phyloP scores from a whole-genome alignment of 441 rosid species.

The Pelargonium citronellum region DNA sequence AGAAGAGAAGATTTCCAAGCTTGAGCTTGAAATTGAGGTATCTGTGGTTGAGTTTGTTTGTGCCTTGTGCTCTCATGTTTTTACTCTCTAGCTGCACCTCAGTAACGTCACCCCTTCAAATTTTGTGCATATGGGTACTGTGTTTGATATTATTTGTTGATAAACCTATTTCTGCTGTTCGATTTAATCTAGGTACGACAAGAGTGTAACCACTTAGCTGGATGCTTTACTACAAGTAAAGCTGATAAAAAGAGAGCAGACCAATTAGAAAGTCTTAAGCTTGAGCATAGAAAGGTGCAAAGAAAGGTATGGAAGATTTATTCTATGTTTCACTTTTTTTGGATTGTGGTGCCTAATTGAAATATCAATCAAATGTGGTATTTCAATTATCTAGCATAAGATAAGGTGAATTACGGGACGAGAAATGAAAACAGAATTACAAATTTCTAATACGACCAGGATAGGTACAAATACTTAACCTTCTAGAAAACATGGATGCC shows the following conservation, averaged over 20 bases:
- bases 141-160: slow-evolving; percentile 7
- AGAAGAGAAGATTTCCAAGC: slow-evolving; percentile 52
- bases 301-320: slow-evolving; percentile 49
- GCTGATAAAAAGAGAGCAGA: slow-evolving; percentile 39
- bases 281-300: slow-evolving; percentile 42
- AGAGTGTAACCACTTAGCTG: slow-evolving; percentile 74
- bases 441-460: too few relatives aligned
- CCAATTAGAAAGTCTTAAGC: slow-evolving; percentile 42
- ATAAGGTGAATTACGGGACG: too few relatives aligned
- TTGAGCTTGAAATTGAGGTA: slow-evolving; percentile 78
- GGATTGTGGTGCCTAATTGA: not conserved
- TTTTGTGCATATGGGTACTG: not conserved
- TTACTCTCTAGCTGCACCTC: not conserved
- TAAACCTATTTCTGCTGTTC: not conserved
- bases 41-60: slow-evolving; percentile 9
- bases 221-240: slow-evolving; percentile 42
- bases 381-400: too few relatives aligned
- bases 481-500: too few relatives aligned
- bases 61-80: not conserved
- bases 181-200: slow-evolving; percentile 52
- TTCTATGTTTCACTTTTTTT: not conserved
- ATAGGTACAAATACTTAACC: too few relatives aligned
- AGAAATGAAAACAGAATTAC: too few relatives aligned
- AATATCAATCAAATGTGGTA: not conserved
- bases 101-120: not conserved